A percentile compares a stretch with the other conserved stretches of the same genome.
phyloP scores from a whole-genome alignment of 2,329 filamentous ascomycete genomes.

The Penicillium concentricum region DNA sequence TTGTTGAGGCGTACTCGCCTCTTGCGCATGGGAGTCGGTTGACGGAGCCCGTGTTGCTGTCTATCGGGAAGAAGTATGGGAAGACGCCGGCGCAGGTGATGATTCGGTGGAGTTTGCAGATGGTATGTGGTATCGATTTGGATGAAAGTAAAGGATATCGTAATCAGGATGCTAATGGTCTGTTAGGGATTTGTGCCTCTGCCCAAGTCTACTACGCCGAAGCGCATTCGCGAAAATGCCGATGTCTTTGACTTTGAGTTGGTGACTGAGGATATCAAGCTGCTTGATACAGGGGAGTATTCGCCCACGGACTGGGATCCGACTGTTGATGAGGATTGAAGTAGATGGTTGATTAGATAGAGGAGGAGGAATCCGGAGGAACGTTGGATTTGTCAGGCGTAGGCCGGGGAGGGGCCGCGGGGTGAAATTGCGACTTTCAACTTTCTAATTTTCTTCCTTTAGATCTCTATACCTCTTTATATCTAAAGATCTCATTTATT shows the following conservation, averaged over 20 bases:
- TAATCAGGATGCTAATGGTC: neutral
- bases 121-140: slow-evolving; percentile 53
- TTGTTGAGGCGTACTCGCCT: slow-evolving; percentile 77
- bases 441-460: neutral
- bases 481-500: slow-evolving; percentile 2
- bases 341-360: neutral
- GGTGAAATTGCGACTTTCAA: neutral
- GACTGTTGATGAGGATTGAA: slow-evolving; percentile 33
- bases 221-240: slow-evolving; percentile 61
- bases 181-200: slow-evolving; percentile 60
- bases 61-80: slow-evolving; percentile 64
- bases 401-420: neutral
- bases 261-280: slow-evolving; percentile 56
- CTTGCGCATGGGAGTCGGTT: slow-evolving; percentile 70
- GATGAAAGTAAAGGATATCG: neutral
- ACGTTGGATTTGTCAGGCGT: slow-evolving; percentile 4
- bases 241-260: slow-evolving; percentile 63
- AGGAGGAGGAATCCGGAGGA: neutral
- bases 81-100: slow-evolving; percentile 73
- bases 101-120: slow-evolving; percentile 77
- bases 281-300: slow-evolving; percentile 56
- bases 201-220: slow-evolving; percentile 60
- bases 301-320: slow-evolving; percentile 61
- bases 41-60: slow-evolving; percentile 62
- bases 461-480: neutral